A percentile compares a stretch with the other conserved stretches of the same genome.
Evolutionary conservation across 106 monocot genomes (phyloP).

Genomic region (Narthecium ossifragum): DNA sequence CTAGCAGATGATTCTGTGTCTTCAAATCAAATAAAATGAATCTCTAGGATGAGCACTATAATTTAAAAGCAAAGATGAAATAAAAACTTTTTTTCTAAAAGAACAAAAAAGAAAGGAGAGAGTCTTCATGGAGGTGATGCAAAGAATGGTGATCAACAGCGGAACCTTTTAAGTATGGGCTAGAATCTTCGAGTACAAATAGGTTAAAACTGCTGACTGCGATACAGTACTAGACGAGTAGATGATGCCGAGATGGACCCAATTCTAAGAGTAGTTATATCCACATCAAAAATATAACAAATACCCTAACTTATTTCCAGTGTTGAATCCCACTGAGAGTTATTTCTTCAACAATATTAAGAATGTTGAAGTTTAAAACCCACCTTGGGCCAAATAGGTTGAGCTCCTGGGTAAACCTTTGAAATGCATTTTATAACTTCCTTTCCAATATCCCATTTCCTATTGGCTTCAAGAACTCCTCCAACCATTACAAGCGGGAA

Average conservation of each 20-base stretch:
- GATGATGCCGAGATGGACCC: no score
- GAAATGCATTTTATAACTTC: constrained; percentile 71
- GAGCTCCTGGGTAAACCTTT: constrained; percentile 57
- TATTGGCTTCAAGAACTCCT: constrained; percentile 90
- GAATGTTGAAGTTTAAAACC: not conserved
- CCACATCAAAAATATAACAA: not conserved
- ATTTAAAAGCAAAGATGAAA: not conserved
- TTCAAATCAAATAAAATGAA: not conserved
- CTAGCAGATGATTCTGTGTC: not conserved
- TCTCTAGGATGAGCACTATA: not conserved
- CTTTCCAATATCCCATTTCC: constrained; percentile 82
- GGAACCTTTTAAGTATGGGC: not conserved
- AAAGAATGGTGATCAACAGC: not conserved
- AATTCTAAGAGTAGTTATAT: not conserved
- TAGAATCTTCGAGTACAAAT: not conserved
- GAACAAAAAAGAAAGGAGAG: not conserved
- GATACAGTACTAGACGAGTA: no score
- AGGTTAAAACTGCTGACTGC: not conserved
- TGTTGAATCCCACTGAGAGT: no score
- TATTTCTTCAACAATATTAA: no score
- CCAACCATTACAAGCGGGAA: constrained; percentile 99
- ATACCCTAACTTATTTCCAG: no score
- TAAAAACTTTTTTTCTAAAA: not conserved
- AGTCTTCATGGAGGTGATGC: not conserved
- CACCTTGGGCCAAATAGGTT: constrained; percentile 83